These are phyloP conservation scores for Epichloe uncinata DNA, from an alignment of 2,329 filamentous ascomycete species.

Conservation along the genomic window DNA sequence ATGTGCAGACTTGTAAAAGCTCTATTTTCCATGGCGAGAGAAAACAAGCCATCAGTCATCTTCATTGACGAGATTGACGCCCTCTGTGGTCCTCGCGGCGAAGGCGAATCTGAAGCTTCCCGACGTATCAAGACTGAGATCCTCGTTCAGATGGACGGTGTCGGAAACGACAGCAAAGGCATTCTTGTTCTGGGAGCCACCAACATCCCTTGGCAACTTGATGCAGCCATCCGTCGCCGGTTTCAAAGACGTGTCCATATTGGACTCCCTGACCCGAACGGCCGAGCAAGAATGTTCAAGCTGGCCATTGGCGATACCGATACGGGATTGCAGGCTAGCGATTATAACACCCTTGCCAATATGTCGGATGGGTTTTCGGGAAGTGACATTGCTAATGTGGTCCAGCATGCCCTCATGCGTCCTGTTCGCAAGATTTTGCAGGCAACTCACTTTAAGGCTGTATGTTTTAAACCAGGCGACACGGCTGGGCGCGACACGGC, in stretches of 20 bases:
- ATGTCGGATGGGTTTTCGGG: slow-evolving; percentile 90
- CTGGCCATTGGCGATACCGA: slow-evolving; percentile 87
- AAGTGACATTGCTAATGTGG: slow-evolving; percentile 88
- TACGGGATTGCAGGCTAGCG: slow-evolving; percentile 62
- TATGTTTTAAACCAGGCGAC: slow-evolving; percentile 28
- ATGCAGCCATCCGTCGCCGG: slow-evolving; percentile 85
- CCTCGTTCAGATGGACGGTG: slow-evolving; percentile 97
- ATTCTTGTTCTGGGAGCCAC: slow-evolving; percentile 92
- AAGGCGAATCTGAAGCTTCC: slow-evolving; percentile 95
- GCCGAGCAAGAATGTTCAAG: slow-evolving; percentile 90
- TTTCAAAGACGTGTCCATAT: slow-evolving; percentile 97
- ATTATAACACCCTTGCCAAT: slow-evolving; percentile 68
- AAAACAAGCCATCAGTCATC: slow-evolving; percentile 96
- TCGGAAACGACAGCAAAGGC: slow-evolving; percentile 87
- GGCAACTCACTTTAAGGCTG: slow-evolving; percentile 94
- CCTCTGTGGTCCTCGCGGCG: slow-evolving; percentile 78
- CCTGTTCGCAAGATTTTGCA: slow-evolving; percentile 94
- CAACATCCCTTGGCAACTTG: slow-evolving; percentile 97
- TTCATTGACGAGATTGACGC: slow-evolving; percentile 98
- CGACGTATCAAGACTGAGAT: slow-evolving; percentile 97
- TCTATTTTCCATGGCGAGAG: slow-evolving; percentile 92
- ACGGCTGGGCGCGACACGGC: no score
- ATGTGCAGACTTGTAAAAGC: slow-evolving; percentile 72
- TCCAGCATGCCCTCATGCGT: slow-evolving; percentile 95
- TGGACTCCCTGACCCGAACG: slow-evolving; percentile 73